Conservation (phyloP, 2,329 filamentous ascomycete species). For the Calonectria hawksworthii region DNA sequence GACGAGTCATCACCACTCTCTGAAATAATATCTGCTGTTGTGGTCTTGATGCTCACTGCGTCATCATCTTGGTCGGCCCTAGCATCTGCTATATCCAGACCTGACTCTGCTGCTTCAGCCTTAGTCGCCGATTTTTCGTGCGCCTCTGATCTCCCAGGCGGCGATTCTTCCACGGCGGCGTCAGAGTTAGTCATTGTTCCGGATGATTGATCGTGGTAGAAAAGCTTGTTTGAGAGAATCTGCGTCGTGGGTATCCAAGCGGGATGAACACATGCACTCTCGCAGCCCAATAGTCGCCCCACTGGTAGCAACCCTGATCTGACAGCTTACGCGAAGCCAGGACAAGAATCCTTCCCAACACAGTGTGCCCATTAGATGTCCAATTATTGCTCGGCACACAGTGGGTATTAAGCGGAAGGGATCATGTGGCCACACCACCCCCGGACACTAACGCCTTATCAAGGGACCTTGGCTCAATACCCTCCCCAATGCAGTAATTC, state of each 20-base stretch:
- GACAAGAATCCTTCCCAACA: neutral
- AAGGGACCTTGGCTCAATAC: neutral
- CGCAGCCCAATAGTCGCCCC: neutral
- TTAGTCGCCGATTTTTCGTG: neutral
- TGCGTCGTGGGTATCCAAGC: neutral
- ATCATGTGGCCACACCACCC: neutral
- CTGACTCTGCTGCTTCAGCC: neutral
- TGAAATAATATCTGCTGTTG: neutral
- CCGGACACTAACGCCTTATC: neutral
- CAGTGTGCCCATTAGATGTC: neutral
- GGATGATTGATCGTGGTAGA: neutral
- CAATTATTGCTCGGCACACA: neutral
- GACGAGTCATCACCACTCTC: neutral
- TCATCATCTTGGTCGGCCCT: neutral
- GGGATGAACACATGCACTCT: neutral
- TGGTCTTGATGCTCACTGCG: neutral
- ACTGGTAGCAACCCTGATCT: neutral
- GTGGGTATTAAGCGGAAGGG: neutral
- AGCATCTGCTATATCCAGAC: neutral
- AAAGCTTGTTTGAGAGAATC: neutral
- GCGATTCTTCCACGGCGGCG: neutral
- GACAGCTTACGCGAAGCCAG: neutral
- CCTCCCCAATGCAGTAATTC: neutral
- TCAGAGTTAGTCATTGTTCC: neutral
- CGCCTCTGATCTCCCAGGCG: neutral